Conservation (phyloP, 441 rosid genomes). For the Gossypium gossypioides region DNA sequence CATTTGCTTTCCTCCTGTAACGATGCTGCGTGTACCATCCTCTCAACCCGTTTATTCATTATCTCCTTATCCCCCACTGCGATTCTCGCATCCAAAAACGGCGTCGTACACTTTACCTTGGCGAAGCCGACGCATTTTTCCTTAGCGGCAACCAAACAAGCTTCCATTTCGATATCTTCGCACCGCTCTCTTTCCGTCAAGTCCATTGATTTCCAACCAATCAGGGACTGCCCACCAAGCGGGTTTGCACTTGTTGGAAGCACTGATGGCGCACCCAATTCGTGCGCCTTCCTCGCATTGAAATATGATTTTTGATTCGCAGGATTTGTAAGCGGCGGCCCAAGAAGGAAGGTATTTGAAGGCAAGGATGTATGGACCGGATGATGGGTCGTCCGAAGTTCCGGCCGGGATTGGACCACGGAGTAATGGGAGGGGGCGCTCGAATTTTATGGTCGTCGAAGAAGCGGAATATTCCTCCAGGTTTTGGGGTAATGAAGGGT, state of each 20-base stretch:
- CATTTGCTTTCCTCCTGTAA: conserved; percentile 30
- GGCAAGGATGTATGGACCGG: conserved; percentile 43
- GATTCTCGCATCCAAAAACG: conserved; percentile 49
- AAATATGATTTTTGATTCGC: conserved; percentile 31
- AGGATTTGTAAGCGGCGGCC: conserved; percentile 39
- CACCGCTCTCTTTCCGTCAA: conserved; percentile 47
- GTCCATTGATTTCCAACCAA: conserved; percentile 21
- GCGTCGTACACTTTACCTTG: conserved; percentile 33
- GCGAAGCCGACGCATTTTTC: conserved; percentile 55
- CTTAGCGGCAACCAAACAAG: conserved; percentile 42
- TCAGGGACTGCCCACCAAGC: conserved; percentile 58
- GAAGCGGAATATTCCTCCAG: conserved; percentile 47
- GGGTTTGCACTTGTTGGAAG: conserved; percentile 54
- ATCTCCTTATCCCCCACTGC: conserved; percentile 21
- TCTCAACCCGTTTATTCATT: conserved; percentile 18
- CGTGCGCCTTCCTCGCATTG: conserved; percentile 70
- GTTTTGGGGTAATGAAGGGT: conserved; percentile 8
- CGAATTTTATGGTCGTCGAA: conserved; percentile 38
- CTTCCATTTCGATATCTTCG: conserved; percentile 52
- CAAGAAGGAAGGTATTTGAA: conserved; percentile 46
- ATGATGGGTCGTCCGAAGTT: conserved; percentile 24
- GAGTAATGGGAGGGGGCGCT: conserved; percentile 44
- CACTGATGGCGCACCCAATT: conserved; percentile 62
- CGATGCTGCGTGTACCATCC: conserved; percentile 30
- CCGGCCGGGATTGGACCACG: conserved; percentile 51